Evolutionary conservation across 169 alveolate species (phyloP).

Genomic region (Toxoplasma gondii): DNA sequence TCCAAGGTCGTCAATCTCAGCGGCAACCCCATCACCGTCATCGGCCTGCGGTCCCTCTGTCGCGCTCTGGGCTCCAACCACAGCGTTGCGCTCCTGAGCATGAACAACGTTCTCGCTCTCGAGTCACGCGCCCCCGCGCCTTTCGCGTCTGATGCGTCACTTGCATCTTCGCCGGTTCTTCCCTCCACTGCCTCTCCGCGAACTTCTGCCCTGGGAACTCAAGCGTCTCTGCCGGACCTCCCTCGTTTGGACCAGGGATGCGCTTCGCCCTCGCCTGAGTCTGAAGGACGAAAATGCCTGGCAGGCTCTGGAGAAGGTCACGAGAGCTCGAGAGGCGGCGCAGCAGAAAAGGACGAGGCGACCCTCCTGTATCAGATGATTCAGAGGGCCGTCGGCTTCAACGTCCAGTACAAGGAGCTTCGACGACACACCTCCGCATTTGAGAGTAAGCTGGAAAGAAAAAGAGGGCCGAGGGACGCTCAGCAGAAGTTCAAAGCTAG

Average conservation of each 20-base stretch:
- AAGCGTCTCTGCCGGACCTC: not conserved
- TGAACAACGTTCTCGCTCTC: not conserved
- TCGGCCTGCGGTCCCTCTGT: slow-evolving; percentile 19
- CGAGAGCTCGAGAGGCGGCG: not conserved
- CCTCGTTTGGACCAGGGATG: too few relatives aligned
- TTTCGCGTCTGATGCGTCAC: not conserved
- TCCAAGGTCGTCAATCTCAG: not conserved
- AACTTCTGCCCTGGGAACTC: not conserved
- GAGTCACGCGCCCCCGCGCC: not conserved
- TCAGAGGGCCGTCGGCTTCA: slow-evolving; percentile 28
- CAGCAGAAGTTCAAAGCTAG: too few relatives aligned
- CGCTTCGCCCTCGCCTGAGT: too few relatives aligned
- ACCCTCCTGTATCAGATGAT: not conserved
- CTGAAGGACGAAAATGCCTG: too few relatives aligned
- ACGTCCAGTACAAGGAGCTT: slow-evolving; percentile 20
- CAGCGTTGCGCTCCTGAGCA: not conserved
- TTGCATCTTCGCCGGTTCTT: too few relatives aligned
- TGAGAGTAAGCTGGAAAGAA: not conserved
- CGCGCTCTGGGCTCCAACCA: not conserved
- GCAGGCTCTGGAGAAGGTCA: too few relatives aligned
- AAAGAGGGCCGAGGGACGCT: not conserved
- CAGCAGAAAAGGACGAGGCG: not conserved
- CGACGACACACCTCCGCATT: slow-evolving; percentile 11
- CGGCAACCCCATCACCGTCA: slow-evolving; percentile 31
- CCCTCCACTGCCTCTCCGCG: not conserved